Evolutionary conservation across 345 rosid species (phyloP).

Genomic region (Lepidium africanum): DNA sequence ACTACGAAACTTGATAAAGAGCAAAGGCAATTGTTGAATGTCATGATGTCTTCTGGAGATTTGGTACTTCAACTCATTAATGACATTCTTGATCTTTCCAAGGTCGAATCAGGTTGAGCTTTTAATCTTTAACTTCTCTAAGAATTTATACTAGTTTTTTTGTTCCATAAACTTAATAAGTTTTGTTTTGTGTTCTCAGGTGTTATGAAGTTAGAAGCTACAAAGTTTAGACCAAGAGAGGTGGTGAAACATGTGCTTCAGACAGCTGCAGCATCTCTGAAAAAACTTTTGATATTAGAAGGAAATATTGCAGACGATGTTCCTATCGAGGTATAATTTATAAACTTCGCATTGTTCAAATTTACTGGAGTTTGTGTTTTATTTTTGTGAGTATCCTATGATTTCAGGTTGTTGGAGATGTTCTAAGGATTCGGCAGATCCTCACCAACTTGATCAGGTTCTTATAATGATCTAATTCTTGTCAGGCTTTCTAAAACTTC

Average conservation of each 20-base stretch:
- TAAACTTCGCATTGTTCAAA: background rate
- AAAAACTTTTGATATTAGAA: conserved; percentile 69
- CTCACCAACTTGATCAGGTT: conserved; percentile 96
- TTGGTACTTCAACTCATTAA: conserved; percentile 84
- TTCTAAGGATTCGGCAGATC: conserved; percentile 87
- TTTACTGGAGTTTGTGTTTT: no score
- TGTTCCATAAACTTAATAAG: background rate
- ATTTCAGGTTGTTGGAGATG: conserved; percentile 89
- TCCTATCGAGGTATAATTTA: conserved; percentile 57
- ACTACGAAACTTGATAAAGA: conserved; percentile 66
- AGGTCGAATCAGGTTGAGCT: conserved; percentile 81
- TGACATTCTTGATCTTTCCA: conserved; percentile 95
- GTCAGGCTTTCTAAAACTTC: no score
- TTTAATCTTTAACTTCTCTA: background rate
- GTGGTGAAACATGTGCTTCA: conserved; percentile 93
- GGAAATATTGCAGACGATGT: conserved; percentile 82
- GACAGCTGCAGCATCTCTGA: conserved; percentile 89
- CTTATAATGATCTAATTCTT: background rate
- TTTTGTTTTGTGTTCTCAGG: conserved; percentile 24
- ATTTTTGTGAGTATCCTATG: background rate
- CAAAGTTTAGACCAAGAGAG: conserved; percentile 86
- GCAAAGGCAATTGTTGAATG: conserved; percentile 68
- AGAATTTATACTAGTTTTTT: background rate
- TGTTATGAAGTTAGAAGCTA: conserved; percentile 92
- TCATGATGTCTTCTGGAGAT: conserved; percentile 97